Evolutionary conservation across 2,329 filamentous ascomycete species (phyloP), one percentile per base, ranked within the genome.

Genomic region (Byssothecium circinans): DNA sequence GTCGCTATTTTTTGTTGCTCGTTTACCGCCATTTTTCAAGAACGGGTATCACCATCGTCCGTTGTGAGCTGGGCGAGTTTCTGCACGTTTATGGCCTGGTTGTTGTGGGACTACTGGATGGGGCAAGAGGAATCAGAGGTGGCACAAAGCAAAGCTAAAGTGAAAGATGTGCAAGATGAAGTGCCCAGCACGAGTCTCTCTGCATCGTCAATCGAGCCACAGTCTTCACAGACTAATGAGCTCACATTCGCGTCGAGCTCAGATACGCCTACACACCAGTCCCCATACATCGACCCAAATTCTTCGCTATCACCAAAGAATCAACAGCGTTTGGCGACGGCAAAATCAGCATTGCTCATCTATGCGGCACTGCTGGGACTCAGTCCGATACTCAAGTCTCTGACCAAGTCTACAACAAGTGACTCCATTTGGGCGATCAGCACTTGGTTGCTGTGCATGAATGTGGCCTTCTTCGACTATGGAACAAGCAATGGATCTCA

Each of bases 351-450:
- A 0, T 78, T 95, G 30, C 80, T 97, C 41, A 97, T 97, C 62
- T 96, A 95, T 74, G 95, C 88, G 58, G 91, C 91, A 3, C 80
- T 99, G 12, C 83, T 97, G 3, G 94, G 92, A 10, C 81, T 99
- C 3, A 95, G 89, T 34, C 94, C 94, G 0, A 97, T 99, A 55
- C 83, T 99, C 52, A 96, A 96, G 71, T 96, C 91, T 1, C 81
- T 99, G n/a, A 99, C 94, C 0, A 83, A 82, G 41, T 96, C 91
- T 4, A 97, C 92, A 4, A 92, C 89, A 7, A 88, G 84, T 46
- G 94, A 99, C 78, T 94, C 88, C 35, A 99, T 99, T 68, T 99
- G 94, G 94, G 90, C 94, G 48, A 88, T 99, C 77, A 94, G 89
- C 41, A 91, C 89, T 64, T 94, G 91, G 85, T 80, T 99, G 36